These are phyloP conservation scores for Orychophragmus violaceus DNA, from an alignment of 345 rosid genomes.

Conservation along the genomic window DNA sequence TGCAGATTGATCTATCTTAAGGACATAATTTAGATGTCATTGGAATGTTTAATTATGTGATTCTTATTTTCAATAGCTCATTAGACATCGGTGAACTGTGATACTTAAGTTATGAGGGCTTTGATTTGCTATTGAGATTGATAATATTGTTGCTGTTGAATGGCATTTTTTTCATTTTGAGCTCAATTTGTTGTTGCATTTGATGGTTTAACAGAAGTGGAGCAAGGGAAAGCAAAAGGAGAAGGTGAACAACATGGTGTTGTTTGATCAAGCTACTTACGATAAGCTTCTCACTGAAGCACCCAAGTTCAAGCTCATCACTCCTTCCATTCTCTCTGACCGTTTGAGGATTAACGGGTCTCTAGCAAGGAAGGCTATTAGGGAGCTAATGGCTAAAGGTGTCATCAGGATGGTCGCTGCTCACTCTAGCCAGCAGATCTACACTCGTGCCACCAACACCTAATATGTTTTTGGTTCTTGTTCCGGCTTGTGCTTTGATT, in stretches of 20 bases:
- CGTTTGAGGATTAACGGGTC: slow-evolving; percentile 67
- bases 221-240: slow-evolving; percentile 9
- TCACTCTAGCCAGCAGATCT: slow-evolving; percentile 69
- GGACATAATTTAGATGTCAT: background rate
- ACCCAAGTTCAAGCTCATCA: slow-evolving; percentile 77
- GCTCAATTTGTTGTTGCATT: background rate
- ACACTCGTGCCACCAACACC: slow-evolving; percentile 71
- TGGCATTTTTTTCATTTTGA: background rate
- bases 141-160: background rate
- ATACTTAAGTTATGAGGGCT: background rate
- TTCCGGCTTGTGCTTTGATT: background rate
- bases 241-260: slow-evolving; percentile 78
- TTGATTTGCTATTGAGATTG: background rate
- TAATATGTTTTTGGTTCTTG: slow-evolving; percentile 21
- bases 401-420: slow-evolving; percentile 58
- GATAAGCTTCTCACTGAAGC: slow-evolving; percentile 75
- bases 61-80: no score
- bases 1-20: background rate
- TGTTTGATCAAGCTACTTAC: slow-evolving; percentile 76
- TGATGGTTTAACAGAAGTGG: background rate
- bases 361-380: slow-evolving; percentile 58
- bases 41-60: background rate
- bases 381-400: slow-evolving; percentile 71
- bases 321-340: slow-evolving; percentile 82
- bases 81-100: background rate